Conservation (phyloP, 106 monocot genomes). For the Ottelia alismoides region DNA sequence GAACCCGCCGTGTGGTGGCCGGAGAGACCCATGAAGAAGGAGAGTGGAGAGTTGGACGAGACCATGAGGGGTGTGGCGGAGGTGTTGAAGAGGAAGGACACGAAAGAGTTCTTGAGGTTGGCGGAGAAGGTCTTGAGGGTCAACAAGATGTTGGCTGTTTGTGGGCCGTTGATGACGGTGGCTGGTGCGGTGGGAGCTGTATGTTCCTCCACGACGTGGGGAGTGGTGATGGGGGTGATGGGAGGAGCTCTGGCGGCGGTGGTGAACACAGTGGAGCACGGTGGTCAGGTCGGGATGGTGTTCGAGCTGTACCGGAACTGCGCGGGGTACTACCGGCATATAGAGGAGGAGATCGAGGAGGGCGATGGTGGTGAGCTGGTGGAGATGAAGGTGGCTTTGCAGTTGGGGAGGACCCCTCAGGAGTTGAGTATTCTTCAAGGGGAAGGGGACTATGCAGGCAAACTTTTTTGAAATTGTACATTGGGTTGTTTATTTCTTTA, state of each 20-base stretch:
- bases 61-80: constrained; percentile 38
- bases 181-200: constrained; percentile 29
- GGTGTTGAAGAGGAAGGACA: constrained; percentile 43
- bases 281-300: constrained; percentile 77
- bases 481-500: no score
- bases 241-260: constrained; percentile 54
- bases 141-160: constrained; percentile 46
- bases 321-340: constrained; percentile 36
- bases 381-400: constrained; percentile 50
- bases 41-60: constrained; percentile 40
- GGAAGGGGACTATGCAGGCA: constrained; percentile 57
- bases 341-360: constrained; percentile 61
- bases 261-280: constrained; percentile 66
- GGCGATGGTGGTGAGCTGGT: constrained; percentile 47
- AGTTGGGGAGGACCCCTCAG: constrained; percentile 50
- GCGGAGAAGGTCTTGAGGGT: constrained; percentile 26
- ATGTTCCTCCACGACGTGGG: constrained; percentile 16
- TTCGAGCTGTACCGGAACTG: constrained; percentile 65
- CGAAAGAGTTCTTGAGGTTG: constrained; percentile 27
- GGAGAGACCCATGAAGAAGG: background rate
- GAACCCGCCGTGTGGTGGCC: constrained; percentile 84
- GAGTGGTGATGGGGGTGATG: constrained; percentile 18
- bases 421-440: constrained; percentile 32
- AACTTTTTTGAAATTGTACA: constrained; percentile 33
- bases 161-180: constrained; percentile 52